Base-by-base conservation (phyloP, 1,284 basidiomycete genomes). In the Trametes hirsuta region DNA sequence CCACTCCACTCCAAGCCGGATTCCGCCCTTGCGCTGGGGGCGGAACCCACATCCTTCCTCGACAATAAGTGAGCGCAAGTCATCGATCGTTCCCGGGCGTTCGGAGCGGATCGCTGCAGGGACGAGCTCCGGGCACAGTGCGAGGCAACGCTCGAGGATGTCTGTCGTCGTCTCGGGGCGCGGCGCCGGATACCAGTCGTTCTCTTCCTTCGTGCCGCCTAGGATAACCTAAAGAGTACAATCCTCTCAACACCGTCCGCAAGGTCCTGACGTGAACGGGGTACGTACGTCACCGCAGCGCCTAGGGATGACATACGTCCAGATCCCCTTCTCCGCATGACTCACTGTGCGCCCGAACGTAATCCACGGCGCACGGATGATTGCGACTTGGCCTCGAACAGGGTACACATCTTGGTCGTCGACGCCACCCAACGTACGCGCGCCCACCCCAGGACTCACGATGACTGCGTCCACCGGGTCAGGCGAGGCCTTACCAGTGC, bases 251-350 rank as follows among this genome's bases (percentile, higher is more conserved):
- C 11, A 58, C 41, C 46, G 21, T 12, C 18, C 18, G 18, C 18
- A 18, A 18, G 18, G 18, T 18, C 18, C 18, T 18, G 18, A 18
- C 18, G 34, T 2, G 10, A 22, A 1, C 11, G 8, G 4, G 21
- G 6, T 6, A 79, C 83, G 50, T 55, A 90, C 90, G 63, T 90
- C 81, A 30, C 90, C 87, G 62, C 81, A 83, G 42, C 80, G 75
- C 63, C 87, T 77, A 22, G 91, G 91, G 66, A 94, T 90, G 59
- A 89, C 79, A 73, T 93, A 94, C 40, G 84, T 84, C 75, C 82
- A 84, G 0, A 77, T 74, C 6, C 84, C 84, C 15, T 80, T 76
- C 5, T 71, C 77, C 4, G 70, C 67, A 25, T 74, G 77, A 53
- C 79, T 81, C 15, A 84, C 70, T 0, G 86, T 85, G 60, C 80